These are phyloP conservation scores for Spizellomyces punctatus DNA, from an alignment of 192 early-diverging fungal species.

Conservation along the genomic window DNA sequence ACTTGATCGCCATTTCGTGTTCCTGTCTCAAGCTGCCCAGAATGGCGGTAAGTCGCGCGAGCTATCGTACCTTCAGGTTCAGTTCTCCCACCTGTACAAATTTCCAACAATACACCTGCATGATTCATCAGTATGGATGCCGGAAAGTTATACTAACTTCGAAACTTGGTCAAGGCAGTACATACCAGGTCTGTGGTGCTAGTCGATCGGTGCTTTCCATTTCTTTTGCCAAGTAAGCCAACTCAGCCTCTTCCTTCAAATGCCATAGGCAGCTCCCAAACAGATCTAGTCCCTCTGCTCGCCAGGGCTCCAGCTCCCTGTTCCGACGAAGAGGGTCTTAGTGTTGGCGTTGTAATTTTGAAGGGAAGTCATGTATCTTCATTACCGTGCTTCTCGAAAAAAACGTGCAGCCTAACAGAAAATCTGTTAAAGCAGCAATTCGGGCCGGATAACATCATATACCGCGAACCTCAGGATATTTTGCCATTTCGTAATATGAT, in stretches of 20 bases:
- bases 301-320: conserved; percentile 69
- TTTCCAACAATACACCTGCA: conserved; percentile 47
- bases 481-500: conserved; percentile 53
- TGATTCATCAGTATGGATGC: not conserved
- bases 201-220: conserved; percentile 66
- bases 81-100: conserved; percentile 37
- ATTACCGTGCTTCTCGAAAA: conserved; percentile 26
- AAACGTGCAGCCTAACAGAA: conserved; percentile 11
- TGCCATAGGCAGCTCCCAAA: conserved; percentile 90
- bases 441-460: not conserved
- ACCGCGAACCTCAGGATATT: conserved; percentile 52
- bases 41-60: conserved; percentile 22
- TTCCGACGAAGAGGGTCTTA: not conserved
- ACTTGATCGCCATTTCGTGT: conserved; percentile 73
- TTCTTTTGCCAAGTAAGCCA: conserved; percentile 75
- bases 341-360: not conserved
- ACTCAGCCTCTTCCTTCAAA: conserved; percentile 65
- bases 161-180: not conserved
- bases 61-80: conserved; percentile 36
- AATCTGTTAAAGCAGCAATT: not conserved
- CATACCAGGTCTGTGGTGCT: conserved; percentile 79
- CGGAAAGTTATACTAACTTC: not conserved
- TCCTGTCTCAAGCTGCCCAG: conserved; percentile 71
- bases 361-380: not conserved
- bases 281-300: conserved; percentile 78